Base-by-base conservation (phyloP, 2,329 filamentous ascomycete species). In the Trichoderma endophyticum region DNA sequence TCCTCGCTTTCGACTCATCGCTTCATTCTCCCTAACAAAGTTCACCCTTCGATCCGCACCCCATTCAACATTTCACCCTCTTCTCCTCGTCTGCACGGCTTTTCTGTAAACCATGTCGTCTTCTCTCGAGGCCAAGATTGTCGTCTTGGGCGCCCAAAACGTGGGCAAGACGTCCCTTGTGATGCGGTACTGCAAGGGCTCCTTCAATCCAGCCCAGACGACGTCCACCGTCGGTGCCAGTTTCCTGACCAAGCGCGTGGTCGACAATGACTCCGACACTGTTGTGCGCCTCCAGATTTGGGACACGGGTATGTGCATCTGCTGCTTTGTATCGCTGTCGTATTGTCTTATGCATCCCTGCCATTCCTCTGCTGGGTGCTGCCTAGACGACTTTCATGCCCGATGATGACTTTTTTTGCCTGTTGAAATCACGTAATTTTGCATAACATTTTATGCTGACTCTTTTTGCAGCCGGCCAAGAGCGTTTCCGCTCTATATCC, bases 401-500 rank as follows among this genome's bases (percentile, higher is more conserved):
- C 24, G 34, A 63, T 56, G 8, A 66, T 56, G 63, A 66, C 28
- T 39, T 32, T 34, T 21, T 12, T 18, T 57, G 3, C n/a, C 12
- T n/a, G 8, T 24, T 34, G 28, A 7, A 61, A 34, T 54, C 66
- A 51, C 28, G 65, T 48, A 43, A 32, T 60, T 30, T 60, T 60
- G 56, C 54, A 70, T 21, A 36, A 62, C 28, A 21, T 12, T 12
- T 48, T 26, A 54, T 54, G 66, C 57, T 54, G 26, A 70, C 51
- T 69, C 66, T 26, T 21, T 34, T 24, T 28, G 71, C 80, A 86
- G 90, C 95, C 71, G 95, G 95, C 73, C 95, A 99, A 80, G 95
- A 99, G 84, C 90, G 95, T 71, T 99, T 98, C 81, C 90, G 95
- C 77, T 95, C 92, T 74, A 98, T 99, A 78, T 97, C 94, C 11